These are phyloP conservation scores for Chaetomium olivaceum DNA, from an alignment of 2,329 filamentous ascomycete genomes.

Conservation along the genomic window DNA sequence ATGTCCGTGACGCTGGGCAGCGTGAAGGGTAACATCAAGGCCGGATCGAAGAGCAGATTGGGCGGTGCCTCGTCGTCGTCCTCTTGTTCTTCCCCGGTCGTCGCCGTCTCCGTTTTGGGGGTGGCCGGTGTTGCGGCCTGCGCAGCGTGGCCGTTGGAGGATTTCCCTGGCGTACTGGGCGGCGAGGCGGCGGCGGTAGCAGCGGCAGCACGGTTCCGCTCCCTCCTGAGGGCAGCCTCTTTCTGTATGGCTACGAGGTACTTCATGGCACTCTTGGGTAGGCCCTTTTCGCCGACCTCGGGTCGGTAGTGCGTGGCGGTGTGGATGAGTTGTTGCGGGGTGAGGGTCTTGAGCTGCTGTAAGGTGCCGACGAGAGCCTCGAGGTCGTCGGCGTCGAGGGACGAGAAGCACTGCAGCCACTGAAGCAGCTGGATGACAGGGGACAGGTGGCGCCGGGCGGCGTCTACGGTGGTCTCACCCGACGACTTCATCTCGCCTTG, in stretches of 20 bases:
- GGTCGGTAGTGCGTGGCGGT: conserved; percentile 89
- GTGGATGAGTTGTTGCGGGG: conserved; percentile 85
- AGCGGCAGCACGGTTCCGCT: conserved; percentile 52
- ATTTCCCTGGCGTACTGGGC: conserved; percentile 45
- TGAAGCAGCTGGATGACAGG: conserved; percentile 92
- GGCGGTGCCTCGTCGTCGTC: conserved; percentile 71
- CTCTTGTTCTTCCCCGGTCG: conserved; percentile 43
- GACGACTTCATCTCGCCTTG: conserved; percentile 82
- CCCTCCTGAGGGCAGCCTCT: conserved; percentile 64
- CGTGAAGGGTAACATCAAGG: conserved; percentile 91
- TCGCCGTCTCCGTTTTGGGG: conserved; percentile 28
- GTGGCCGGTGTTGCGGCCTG: conserved; percentile 42
- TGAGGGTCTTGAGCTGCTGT: conserved; percentile 82
- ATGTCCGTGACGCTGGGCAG: conserved; percentile 96
- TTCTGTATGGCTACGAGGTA: conserved; percentile 80
- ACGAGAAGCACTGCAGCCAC: conserved; percentile 98
- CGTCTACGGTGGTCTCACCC: conserved; percentile 84
- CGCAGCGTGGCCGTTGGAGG: conserved; percentile 40
- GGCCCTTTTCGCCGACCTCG: conserved; percentile 90
- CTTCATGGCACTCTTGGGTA: conserved; percentile 85
- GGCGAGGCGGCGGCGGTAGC: conserved; percentile 47
- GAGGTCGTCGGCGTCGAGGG: conserved; percentile 78
- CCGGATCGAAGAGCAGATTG: conserved; percentile 80
- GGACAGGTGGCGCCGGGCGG: conserved; percentile 79
- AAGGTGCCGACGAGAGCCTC: conserved; percentile 86